phyloP scores from a whole-genome alignment of 768 basidiomycete species.

The Trametes villosa region DNA sequence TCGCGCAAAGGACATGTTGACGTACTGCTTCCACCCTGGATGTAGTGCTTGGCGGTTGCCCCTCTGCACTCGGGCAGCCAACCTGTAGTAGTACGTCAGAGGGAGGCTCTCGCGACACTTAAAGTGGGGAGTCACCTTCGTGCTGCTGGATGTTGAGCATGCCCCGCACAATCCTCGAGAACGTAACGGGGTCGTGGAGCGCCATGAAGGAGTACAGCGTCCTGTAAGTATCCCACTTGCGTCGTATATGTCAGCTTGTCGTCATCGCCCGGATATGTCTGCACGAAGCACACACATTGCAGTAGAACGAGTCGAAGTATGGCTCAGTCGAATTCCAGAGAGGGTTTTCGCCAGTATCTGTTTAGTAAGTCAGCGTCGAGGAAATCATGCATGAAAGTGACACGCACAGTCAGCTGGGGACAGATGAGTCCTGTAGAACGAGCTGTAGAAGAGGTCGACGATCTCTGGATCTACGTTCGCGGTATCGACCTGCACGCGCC shows the following conservation, averaged over 20 bases:
- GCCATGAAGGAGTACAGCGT: constrained; percentile 67
- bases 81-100: too few relatives aligned
- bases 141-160: constrained; percentile 71
- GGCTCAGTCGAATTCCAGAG: constrained; percentile 66
- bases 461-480: constrained; percentile 51
- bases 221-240: constrained; percentile 68
- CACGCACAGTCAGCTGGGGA: constrained; percentile 64
- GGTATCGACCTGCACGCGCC: constrained; percentile 56
- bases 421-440: constrained; percentile 66
- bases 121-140: constrained; percentile 48
- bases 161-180: constrained; percentile 61
- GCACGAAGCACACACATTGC: constrained; percentile 49
- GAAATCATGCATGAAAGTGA: too few relatives aligned
- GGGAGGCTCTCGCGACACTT: too few relatives aligned
- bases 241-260: too few relatives aligned
- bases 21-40: constrained; percentile 67
- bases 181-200: constrained; percentile 62
- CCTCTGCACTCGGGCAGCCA: constrained; percentile 72
- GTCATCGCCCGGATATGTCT: too few relatives aligned
- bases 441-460: constrained; percentile 60
- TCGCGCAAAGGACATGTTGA: not conserved
- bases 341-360: constrained; percentile 67
- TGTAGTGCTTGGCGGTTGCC: constrained; percentile 53
- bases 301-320: constrained; percentile 70
- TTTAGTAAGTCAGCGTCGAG: too few relatives aligned